A percentile compares a stretch with the other conserved stretches of the same genome.
phyloP scores from a whole-genome alignment of 495 filamentous ascomycete genomes.

The Cetradonia linearis region DNA sequence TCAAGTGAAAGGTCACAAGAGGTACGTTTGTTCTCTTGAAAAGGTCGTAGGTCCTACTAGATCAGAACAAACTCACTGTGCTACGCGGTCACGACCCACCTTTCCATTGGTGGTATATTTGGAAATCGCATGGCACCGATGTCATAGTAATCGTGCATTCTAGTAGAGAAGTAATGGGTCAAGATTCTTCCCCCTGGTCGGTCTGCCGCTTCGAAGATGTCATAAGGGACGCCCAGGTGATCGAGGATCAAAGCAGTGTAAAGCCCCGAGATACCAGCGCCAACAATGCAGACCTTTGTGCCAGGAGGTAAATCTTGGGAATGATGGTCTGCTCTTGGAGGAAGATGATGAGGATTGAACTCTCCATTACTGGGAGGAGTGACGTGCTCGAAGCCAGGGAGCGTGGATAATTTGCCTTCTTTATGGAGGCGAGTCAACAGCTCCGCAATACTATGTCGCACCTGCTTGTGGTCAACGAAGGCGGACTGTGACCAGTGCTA shows the following conservation, averaged over 20 bases:
- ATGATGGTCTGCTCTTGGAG: background rate
- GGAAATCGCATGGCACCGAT: conserved; percentile 7
- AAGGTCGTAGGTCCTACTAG: background rate
- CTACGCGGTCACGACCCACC: background rate
- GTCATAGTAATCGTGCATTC: conserved; percentile 1
- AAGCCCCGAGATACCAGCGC: background rate
- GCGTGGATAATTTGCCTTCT: background rate
- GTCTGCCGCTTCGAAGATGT: conserved; percentile 5
- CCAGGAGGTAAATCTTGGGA: background rate
- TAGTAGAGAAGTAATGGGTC: conserved; percentile 8
- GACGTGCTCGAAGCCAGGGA: conserved; percentile 4
- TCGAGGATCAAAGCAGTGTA: conserved; percentile 1
- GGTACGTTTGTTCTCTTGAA: conserved; percentile 4
- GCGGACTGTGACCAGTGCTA: background rate
- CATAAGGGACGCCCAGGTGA: background rate
- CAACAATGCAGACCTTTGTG: conserved; percentile 9
- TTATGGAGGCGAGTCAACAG: conserved; percentile 7
- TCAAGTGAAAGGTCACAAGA: background rate
- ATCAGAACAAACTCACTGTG: background rate
- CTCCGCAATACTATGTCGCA: conserved; percentile 2
- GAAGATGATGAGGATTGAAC: conserved; percentile 1
- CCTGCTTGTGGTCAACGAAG: background rate
- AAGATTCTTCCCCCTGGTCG: conserved; percentile 2
- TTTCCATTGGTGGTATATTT: conserved; percentile 6
- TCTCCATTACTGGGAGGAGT: background rate